A percentile compares a stretch with the other conserved stretches of the same genome.
These are phyloP conservation scores for Fusarium sp. DNA, from an alignment of 2,329 filamentous ascomycete genomes.

Conservation along the genomic window DNA sequence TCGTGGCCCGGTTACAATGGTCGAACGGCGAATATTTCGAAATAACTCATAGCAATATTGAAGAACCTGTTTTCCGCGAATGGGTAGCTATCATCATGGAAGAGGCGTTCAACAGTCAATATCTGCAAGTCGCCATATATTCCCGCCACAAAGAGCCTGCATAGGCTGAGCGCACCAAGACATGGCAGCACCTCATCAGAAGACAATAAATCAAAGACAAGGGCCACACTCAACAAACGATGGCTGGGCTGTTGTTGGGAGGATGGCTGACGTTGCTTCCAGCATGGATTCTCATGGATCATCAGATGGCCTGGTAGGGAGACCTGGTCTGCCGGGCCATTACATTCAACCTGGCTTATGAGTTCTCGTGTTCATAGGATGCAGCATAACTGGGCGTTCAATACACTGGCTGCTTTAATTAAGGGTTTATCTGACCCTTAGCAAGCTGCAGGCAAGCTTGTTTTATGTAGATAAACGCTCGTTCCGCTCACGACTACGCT, in stretches of 20 bases:
- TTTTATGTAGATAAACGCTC: conserved; percentile 41
- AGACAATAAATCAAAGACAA: conserved; percentile 26
- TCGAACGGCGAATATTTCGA: too few relatives aligned
- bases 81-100: background rate
- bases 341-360: conserved; percentile 16
- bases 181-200: background rate
- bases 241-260: conserved; percentile 8
- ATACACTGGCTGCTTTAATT: conserved; percentile 9
- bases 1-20: background rate
- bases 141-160: background rate
- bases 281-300: conserved; percentile 5
- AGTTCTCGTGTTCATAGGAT: conserved; percentile 40
- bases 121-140: background rate
- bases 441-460: conserved; percentile 26
- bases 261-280: conserved; percentile 18
- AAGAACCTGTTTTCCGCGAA: background rate
- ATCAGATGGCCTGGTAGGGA: conserved; percentile 15
- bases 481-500: conserved; percentile 19
- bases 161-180: background rate
- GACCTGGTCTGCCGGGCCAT: conserved; percentile 10
- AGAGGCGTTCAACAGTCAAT: background rate
- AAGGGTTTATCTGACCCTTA: conserved; percentile 4
- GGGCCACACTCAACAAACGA: conserved; percentile 15
- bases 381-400: conserved; percentile 20
- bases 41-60: background rate